Conservation (phyloP, 192 early-diverging fungal genomes). For the Linnemannia hyalina region DNA sequence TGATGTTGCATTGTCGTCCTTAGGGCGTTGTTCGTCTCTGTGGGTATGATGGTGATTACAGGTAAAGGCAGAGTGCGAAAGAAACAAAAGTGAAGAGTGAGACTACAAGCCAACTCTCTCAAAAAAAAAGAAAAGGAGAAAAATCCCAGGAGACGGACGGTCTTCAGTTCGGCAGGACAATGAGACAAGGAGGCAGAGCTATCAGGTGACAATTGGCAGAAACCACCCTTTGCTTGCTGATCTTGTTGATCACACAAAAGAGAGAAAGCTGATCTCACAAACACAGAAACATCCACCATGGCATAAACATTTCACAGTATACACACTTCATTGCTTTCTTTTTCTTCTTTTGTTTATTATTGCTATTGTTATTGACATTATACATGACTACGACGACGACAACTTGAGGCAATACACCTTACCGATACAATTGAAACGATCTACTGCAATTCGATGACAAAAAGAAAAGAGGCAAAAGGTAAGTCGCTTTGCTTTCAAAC, state of each 20-base stretch:
- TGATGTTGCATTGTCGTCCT: slow-evolving; percentile 9
- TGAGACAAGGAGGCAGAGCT: too few relatives aligned
- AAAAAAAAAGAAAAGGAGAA: too few relatives aligned
- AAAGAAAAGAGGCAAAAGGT: neutral
- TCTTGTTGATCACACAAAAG: neutral
- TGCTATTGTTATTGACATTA: neutral
- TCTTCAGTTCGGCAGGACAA: too few relatives aligned
- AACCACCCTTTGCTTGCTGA: too few relatives aligned
- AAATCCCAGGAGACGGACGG: too few relatives aligned
- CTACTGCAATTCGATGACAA: neutral
- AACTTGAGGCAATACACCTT: neutral
- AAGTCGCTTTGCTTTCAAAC: neutral
- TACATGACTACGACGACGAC: neutral
- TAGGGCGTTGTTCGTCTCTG: neutral
- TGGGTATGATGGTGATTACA: slow-evolving; percentile 7
- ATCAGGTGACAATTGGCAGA: too few relatives aligned
- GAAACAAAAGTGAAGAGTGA: neutral
- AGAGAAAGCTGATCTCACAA: neutral
- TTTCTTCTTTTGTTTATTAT: neutral
- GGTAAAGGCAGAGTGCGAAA: neutral
- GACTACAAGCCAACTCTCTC: too few relatives aligned
- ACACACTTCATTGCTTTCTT: neutral
- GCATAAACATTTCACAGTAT: neutral
- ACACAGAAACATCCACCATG: neutral
- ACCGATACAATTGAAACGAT: neutral